Evolutionary conservation across 1,139 yeast species (phyloP).

Genomic region (Magnusiomyces paraingens): DNA sequence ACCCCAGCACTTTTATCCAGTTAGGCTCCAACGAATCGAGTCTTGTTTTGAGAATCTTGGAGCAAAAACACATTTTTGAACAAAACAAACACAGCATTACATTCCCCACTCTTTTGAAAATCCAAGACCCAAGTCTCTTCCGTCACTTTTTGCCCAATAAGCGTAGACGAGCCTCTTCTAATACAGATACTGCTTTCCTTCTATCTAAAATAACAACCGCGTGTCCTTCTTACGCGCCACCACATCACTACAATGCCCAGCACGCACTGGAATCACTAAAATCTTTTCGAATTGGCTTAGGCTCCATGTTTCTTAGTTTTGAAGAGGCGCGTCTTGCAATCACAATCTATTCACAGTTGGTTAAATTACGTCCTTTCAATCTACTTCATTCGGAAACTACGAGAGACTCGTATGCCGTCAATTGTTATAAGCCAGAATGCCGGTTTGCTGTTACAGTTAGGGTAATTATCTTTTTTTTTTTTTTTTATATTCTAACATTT

Average conservation of each 20-base stretch:
- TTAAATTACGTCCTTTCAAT: not conserved
- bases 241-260: no score
- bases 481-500: not conserved
- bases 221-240: constrained; percentile 4
- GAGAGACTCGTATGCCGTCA: constrained; percentile 1
- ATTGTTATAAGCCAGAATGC: not conserved
- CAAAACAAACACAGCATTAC: not conserved
- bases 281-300: not conserved
- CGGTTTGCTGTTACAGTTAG: not conserved
- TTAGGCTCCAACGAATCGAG: not conserved
- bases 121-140: not conserved
- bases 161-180: not conserved
- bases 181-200: not conserved
- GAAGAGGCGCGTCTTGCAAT: constrained; percentile 4
- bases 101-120: not conserved
- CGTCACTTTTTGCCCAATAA: constrained; percentile 1
- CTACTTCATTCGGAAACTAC: constrained; percentile 2
- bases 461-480: not conserved
- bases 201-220: not conserved
- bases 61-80: not conserved
- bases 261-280: not conserved
- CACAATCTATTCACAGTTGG: constrained; percentile 1
- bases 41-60: not conserved
- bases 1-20: not conserved
- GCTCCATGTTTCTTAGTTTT: constrained; percentile 3